Percentiles rank a stretch among this genome's conserved stretches.
These are phyloP conservation scores for Calonectria ilicicola DNA, from an alignment of 2,329 filamentous ascomycete genomes.

Conservation along the genomic window DNA sequence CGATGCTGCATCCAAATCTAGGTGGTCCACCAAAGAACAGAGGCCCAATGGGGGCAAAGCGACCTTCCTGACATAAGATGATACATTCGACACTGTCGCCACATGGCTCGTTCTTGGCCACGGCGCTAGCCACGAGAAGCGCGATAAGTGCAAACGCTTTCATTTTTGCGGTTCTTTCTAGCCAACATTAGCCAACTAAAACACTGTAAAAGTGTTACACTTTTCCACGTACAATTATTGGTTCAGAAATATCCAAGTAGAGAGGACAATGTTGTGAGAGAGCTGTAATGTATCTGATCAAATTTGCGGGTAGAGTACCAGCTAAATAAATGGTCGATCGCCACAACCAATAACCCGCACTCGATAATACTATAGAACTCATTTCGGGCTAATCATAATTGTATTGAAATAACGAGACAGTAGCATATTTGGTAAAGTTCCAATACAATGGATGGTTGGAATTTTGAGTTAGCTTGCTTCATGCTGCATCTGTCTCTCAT, in stretches of 20 bases:
- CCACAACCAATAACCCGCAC: no score
- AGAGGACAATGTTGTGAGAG: neutral
- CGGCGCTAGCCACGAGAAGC: neutral
- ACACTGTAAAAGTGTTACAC: no score
- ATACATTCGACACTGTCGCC: neutral
- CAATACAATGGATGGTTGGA: neutral
- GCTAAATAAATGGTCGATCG: neutral
- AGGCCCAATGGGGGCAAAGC: neutral
- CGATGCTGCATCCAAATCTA: neutral
- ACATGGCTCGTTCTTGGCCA: neutral
- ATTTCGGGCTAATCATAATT: neutral
- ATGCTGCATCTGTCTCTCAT: neutral
- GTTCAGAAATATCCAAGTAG: neutral
- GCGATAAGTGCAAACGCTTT: neutral
- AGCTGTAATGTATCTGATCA: neutral
- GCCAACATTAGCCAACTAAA: neutral
- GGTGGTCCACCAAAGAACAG: neutral
- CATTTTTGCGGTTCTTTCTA: neutral
- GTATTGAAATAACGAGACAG: neutral
- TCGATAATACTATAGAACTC: neutral
- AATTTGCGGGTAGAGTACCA: no score
- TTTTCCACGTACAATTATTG: neutral
- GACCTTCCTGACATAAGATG: neutral
- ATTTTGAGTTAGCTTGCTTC: neutral
- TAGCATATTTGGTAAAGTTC: neutral